Base-by-base conservation (phyloP, 345 rosid species). In the Viola odorata region DNA sequence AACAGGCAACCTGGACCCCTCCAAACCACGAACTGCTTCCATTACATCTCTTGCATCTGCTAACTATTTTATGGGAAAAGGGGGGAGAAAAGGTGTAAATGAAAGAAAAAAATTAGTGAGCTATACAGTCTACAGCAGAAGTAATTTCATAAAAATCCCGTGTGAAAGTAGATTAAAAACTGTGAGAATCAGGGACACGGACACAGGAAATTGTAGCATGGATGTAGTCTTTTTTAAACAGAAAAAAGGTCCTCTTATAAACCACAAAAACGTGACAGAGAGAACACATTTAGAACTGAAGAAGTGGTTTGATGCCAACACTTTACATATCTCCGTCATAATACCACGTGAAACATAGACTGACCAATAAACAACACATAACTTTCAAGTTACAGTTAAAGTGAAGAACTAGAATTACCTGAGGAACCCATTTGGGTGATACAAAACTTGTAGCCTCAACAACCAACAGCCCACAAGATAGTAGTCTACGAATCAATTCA, bases 341-440 rank as follows among this genome's bases (percentile, higher is more conserved):
- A 16, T 39, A 15, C 13, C 0, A 37, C 37, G 45, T 14, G 15
- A 3, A 48, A 13, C 49, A 15, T 11, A 10, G 36, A 23, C 7
- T 55, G 58, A 37, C 14, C 41, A 47, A 44, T 23, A 60, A 36
- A 12, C 8, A 44, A 7, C 37, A 23, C 39, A 41, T 58, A 49
- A 59, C 55, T 56, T 53, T 64, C 49, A 65, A 45, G 55, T 54
- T 53, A 60, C 37, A 50, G 15, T 4, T 0, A 50, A 53, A 47
- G 2, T 23, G 32, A 44, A n/a, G 41, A 55, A 48, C 47, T 32
- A 7, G 15, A 53, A 56, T 57, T 69, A 82, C 94, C 86, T 81
- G 90, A 11, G 95, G 95, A 71, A 87, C 90, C 95, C 90, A 87
- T 78, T 82, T 84, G 1, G 94, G 95, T 0, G 95, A 87, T 38